Percentiles rank a stretch among this genome's conserved stretches.
Conservation (phyloP, 2,329 filamentous ascomycete species). For the Drechslerella coelobrocha region DNA sequence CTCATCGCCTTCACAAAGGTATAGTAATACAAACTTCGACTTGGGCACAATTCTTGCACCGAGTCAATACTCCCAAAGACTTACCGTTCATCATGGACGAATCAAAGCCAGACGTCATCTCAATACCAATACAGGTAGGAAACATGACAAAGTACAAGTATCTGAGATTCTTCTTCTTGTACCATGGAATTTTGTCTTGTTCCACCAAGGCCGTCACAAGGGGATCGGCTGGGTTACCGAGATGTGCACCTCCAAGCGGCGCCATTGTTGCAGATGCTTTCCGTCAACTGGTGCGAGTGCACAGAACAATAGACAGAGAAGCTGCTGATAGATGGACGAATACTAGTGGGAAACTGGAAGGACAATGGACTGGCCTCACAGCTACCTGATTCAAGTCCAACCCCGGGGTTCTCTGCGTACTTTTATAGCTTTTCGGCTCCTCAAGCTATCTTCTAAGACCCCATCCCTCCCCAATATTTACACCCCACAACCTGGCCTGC, state of each 20-base stretch:
- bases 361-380: constrained; percentile 25
- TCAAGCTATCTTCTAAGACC: too few relatives aligned
- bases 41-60: neutral
- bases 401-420: too few relatives aligned
- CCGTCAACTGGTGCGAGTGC: too few relatives aligned
- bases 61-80: neutral
- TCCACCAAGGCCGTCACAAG: constrained; percentile 59
- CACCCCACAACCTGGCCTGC: neutral
- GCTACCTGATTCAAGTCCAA: too few relatives aligned
- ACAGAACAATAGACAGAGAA: too few relatives aligned
- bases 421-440: too few relatives aligned
- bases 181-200: constrained; percentile 59
- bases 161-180: constrained; percentile 67
- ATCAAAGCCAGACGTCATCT: constrained; percentile 69
- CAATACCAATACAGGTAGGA: constrained; percentile 68
- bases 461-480: too few relatives aligned
- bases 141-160: constrained; percentile 67
- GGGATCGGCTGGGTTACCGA: constrained; percentile 56
- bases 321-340: too few relatives aligned
- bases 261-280: constrained; percentile 28
- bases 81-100: constrained; percentile 61
- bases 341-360: too few relatives aligned
- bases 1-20: too few relatives aligned
- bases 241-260: constrained; percentile 7
- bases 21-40: too few relatives aligned